Base-by-base conservation (phyloP, 768 basidiomycete species). In the Trametes maxima region DNA sequence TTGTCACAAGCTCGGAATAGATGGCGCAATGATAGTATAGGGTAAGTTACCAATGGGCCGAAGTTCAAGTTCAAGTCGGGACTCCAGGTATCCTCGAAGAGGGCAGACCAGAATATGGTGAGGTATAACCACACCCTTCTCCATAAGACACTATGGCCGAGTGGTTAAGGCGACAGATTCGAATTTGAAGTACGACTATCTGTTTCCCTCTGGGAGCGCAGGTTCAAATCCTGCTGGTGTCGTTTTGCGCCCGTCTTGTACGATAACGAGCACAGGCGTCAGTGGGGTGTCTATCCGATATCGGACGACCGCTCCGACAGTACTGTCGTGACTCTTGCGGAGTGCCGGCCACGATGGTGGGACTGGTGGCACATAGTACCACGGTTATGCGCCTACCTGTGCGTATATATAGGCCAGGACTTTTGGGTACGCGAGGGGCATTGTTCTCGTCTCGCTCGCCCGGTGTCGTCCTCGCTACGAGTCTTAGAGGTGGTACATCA, bases 171-270 rank as follows among this genome's bases (percentile, higher is more conserved):
- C 85, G 85, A 63, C 62, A 63, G 62, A 63, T 63, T 63, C 57
- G 62, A 63, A 63, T 55, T 2, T 33, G 8, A 0, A 12, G 25
- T 84, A 79, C 84, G 84, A 86, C n/a, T 47, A 84, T 85, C 82
- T 84, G 81, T 85, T 84, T 79, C 83, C 80, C 80, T 84, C 81
- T 81, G 80, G 80, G 83, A 79, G 70, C 75, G 75, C 73, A 76
- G 74, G 13, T 60, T 66, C 65, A 61, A 63, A 58, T 60, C 65
- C 62, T 66, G 49, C 65, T 66, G 59, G 54, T 59, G 61, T 62
- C 62, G 62, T 57, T 60, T 61, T 61, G 16, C 40, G 44, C 42
- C 49, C 37, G 28, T 2, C 25, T 28, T 28, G 12, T 19, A 19
- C 6, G 46, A 12, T 25, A 22, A 47, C 19, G 21, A 1, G 43